Conservation (phyloP, 306 rosid genomes). For the Fagus crenata region DNA sequence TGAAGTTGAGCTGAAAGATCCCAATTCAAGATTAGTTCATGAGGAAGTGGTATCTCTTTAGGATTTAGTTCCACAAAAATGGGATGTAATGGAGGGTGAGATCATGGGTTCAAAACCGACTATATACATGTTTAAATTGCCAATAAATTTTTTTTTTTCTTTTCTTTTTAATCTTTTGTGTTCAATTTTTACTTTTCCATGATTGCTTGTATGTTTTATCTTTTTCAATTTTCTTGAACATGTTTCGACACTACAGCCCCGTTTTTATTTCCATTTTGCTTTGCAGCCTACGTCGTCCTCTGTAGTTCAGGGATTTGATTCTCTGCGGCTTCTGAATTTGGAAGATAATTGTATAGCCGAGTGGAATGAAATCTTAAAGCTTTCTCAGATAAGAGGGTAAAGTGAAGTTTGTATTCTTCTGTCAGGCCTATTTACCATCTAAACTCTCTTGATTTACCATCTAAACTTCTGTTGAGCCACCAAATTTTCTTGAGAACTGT, state of each 20-base stretch:
- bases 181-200: conserved; percentile 5
- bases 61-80: too few species aligned
- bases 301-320: conserved; percentile 75
- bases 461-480: conserved; percentile 24
- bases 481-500: conserved; percentile 31
- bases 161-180: background rate
- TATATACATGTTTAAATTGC: too few species aligned
- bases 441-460: conserved; percentile 19
- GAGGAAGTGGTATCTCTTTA: too few species aligned
- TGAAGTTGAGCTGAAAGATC: too few species aligned
- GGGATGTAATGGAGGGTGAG: too few species aligned
- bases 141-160: background rate
- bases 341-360: conserved; percentile 76
- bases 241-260: conserved; percentile 15
- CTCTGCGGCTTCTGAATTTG: conserved; percentile 82
- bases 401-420: conserved; percentile 16
- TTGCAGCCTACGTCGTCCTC: conserved; percentile 65
- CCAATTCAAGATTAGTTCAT: too few species aligned
- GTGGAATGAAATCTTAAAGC: conserved; percentile 82
- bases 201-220: conserved; percentile 7
- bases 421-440: conserved; percentile 4
- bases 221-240: conserved; percentile 14
- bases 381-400: conserved; percentile 76
- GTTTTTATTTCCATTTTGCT: conserved; percentile 32
- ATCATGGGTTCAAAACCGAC: too few species aligned